These are phyloP conservation scores for Phialophora expanda DNA, from an alignment of 2,329 filamentous ascomycete genomes.

Conservation along the genomic window DNA sequence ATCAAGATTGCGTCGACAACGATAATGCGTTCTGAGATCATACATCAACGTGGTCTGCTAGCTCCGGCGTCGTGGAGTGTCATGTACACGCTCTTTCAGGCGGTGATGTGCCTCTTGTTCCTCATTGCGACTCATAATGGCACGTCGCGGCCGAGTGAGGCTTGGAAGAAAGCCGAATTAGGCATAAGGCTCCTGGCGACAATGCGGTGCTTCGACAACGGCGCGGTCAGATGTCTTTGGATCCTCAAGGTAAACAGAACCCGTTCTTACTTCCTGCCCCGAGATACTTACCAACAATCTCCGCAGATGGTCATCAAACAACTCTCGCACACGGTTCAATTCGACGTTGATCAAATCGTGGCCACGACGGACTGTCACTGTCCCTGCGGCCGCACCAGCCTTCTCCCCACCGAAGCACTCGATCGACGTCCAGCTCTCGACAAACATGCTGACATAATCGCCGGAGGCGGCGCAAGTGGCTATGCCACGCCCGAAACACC, in stretches of 20 bases:
- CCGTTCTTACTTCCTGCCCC: not conserved
- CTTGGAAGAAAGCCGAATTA: constrained; percentile 34
- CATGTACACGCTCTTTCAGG: constrained; percentile 36
- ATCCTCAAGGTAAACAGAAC: constrained; percentile 27
- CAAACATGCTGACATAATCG: not conserved
- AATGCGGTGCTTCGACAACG: constrained; percentile 31
- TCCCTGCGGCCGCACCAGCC: constrained; percentile 14
- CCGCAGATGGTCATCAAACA: constrained; percentile 33
- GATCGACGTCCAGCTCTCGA: constrained; percentile 19
- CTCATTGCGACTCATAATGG: constrained; percentile 37
- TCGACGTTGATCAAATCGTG: constrained; percentile 36
- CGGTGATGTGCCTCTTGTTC: constrained; percentile 35
- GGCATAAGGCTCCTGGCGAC: constrained; percentile 34
- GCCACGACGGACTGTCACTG: constrained; percentile 27
- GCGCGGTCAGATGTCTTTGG: constrained; percentile 28
- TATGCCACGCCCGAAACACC: constrained; percentile 25
- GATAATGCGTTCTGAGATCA: constrained; percentile 29
- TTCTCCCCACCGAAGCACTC: constrained; percentile 16
- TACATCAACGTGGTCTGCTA: constrained; percentile 29
- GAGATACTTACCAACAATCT: not conserved
- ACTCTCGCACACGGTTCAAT: constrained; percentile 37
- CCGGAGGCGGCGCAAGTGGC: constrained; percentile 12
- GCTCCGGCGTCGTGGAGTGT: constrained; percentile 29
- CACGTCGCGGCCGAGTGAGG: constrained; percentile 37
- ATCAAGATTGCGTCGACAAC: constrained; percentile 36